Conservation (phyloP, 768 basidiomycete species). For the Psilocybe subaeruginosa region DNA sequence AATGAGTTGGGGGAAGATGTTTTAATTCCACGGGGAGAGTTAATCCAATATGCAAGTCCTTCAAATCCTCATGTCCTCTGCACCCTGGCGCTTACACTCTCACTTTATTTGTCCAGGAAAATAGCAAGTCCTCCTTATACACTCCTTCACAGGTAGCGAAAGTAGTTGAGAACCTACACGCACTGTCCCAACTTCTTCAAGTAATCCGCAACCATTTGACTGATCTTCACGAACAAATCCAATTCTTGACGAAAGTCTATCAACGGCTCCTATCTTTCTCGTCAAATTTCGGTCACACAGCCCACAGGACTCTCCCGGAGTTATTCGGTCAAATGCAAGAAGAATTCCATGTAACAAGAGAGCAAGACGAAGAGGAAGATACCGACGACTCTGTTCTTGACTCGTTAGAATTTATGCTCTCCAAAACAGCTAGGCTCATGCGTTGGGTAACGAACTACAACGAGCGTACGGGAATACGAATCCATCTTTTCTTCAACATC, state of each 20-base stretch:
- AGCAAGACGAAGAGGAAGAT: background rate
- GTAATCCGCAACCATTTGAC: constrained; percentile 14
- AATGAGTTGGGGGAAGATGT: constrained; percentile 2
- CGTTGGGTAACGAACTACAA: constrained; percentile 23
- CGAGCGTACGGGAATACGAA: constrained; percentile 22
- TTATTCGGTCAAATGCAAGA: background rate
- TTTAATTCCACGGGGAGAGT: background rate
- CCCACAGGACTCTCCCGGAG: background rate
- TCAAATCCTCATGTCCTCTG: background rate
- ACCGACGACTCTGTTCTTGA: constrained; percentile 6
- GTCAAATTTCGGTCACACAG: background rate
- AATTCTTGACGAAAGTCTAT: constrained; percentile 9
- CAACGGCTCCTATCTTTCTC: background rate
- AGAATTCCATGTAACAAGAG: background rate
- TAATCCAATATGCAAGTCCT: constrained; percentile 12
- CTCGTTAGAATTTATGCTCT: constrained; percentile 13
- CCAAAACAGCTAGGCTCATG: constrained; percentile 10
- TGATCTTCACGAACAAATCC: constrained; percentile 11
- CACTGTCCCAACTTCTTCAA: constrained; percentile 13
- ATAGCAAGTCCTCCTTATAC: background rate
- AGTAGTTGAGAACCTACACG: constrained; percentile 12
- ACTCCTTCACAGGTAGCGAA: background rate
- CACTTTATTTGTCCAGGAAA: background rate
- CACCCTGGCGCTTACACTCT: background rate
- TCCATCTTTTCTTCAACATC: constrained; percentile 25